Evolutionary conservation across 352 stramenopile genomes (phyloP).

Genomic region (Phytopythium kandeliae): DNA sequence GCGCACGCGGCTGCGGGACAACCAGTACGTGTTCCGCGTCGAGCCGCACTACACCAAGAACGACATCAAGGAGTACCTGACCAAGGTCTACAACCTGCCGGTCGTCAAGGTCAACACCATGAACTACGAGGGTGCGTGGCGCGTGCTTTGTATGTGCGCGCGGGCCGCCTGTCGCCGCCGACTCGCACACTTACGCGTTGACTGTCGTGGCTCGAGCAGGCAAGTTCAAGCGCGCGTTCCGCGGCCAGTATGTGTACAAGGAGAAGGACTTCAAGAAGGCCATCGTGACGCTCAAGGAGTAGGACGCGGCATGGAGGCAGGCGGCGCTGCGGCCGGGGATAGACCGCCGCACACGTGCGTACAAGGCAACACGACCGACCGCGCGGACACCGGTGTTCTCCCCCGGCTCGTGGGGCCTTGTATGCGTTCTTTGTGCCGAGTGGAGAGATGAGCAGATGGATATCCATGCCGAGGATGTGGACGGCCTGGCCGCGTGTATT

Average conservation of each 20-base stretch:
- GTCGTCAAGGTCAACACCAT: constrained; percentile 94
- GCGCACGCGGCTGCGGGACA: constrained; percentile 65
- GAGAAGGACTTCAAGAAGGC: constrained; percentile 92
- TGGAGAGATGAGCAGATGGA: too few species aligned
- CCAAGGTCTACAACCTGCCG: constrained; percentile 93
- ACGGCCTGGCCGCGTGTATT: too few species aligned
- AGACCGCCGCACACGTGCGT: too few species aligned
- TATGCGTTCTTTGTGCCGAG: too few species aligned
- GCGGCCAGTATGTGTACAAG: constrained; percentile 86
- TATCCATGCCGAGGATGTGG: too few species aligned
- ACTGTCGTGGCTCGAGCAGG: constrained; percentile 22
- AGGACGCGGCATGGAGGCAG: constrained; percentile 8
- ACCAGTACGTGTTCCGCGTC: constrained; percentile 91
- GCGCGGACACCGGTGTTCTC: not conserved
- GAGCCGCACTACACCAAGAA: constrained; percentile 96
- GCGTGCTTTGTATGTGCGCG: constrained; percentile 6
- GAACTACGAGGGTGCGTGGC: constrained; percentile 89
- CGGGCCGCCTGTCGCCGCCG: too few species aligned
- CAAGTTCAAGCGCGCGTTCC: constrained; percentile 88
- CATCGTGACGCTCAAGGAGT: constrained; percentile 87
- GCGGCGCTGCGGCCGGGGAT: too few species aligned
- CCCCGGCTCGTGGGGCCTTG: too few species aligned
- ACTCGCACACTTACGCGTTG: too few species aligned
- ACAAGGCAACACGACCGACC: constrained; percentile 1
- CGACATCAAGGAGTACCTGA: constrained; percentile 97